These are phyloP conservation scores for Scortechinia acanthostroma DNA, from an alignment of 2,329 filamentous ascomycete genomes.

Conservation along the genomic window DNA sequence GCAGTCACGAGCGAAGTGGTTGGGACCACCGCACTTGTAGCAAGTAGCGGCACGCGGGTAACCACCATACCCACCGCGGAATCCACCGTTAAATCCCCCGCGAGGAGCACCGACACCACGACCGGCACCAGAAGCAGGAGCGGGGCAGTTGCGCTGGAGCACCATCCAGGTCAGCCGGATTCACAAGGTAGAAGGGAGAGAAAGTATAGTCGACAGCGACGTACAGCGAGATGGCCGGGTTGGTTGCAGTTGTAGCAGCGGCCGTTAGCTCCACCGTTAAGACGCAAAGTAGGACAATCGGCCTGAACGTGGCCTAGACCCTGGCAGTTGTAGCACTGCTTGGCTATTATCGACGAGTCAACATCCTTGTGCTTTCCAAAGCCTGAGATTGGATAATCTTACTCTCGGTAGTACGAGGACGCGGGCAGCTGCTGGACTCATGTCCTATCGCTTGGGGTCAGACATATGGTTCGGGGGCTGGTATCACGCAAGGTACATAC, in stretches of 20 bases:
- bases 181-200: constrained; percentile 3
- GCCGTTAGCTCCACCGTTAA: constrained; percentile 74
- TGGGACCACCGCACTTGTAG: constrained; percentile 84
- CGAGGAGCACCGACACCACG: constrained; percentile 65
- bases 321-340: constrained; percentile 99
- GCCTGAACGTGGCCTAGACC: constrained; percentile 96
- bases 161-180: constrained; percentile 5
- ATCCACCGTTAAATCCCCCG: constrained; percentile 60
- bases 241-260: constrained; percentile 97
- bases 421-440: constrained; percentile 95
- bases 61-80: constrained; percentile 69
- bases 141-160: constrained; percentile 1
- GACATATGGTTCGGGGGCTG: constrained; percentile 7
- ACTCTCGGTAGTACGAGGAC: constrained; percentile 83
- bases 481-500: constrained; percentile 25
- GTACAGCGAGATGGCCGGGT: constrained; percentile 81
- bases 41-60: constrained; percentile 64
- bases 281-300: constrained; percentile 90
- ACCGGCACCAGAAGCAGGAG: constrained; percentile 31
- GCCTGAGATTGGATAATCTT: background rate
- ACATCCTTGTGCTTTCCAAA: background rate
- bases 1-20: constrained; percentile 94
- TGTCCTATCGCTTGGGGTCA: constrained; percentile 48
- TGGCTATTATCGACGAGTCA: constrained; percentile 38
- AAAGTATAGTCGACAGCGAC: too few species aligned